Evolutionary conservation across 2,329 filamentous ascomycete species (phyloP).

Genomic region (Chrysoporthe puriensis): DNA sequence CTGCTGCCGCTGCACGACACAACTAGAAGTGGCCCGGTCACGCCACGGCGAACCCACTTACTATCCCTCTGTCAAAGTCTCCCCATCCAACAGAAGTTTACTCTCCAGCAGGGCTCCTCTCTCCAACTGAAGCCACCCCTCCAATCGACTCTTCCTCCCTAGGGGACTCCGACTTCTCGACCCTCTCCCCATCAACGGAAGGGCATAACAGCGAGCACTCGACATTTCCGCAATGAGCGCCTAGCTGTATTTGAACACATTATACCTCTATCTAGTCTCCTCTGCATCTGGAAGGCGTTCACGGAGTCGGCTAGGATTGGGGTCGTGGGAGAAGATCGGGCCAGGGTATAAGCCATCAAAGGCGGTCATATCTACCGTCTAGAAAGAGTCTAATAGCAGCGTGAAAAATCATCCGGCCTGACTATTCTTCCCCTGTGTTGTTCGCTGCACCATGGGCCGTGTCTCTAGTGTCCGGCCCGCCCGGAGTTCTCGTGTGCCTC

Average conservation of each 20-base stretch:
- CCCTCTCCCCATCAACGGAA: neutral
- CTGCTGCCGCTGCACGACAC: constrained; percentile 75
- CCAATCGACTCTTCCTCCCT: too few relatives aligned
- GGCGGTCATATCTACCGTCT: neutral
- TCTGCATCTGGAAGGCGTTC: constrained; percentile 28
- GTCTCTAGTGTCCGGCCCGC: too few relatives aligned
- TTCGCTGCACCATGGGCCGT: too few relatives aligned
- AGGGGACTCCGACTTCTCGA: neutral
- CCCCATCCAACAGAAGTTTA: neutral
- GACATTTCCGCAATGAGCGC: neutral
- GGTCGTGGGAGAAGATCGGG: neutral
- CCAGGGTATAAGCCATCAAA: neutral
- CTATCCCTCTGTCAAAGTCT: neutral
- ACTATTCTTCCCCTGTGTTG: too few relatives aligned
- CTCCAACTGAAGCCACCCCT: too few relatives aligned
- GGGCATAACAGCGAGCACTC: neutral
- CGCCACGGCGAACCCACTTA: neutral
- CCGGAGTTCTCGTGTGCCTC: too few relatives aligned
- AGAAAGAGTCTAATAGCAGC: neutral
- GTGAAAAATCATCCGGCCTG: neutral
- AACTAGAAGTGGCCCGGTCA: constrained; percentile 44
- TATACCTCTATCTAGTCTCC: neutral
- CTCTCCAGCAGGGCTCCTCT: neutral
- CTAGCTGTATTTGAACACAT: neutral
- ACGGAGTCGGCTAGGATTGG: constrained; percentile 8